These are phyloP conservation scores for Allium sativum DNA, from an alignment of 106 monocot genomes.

Conservation along the genomic window DNA sequence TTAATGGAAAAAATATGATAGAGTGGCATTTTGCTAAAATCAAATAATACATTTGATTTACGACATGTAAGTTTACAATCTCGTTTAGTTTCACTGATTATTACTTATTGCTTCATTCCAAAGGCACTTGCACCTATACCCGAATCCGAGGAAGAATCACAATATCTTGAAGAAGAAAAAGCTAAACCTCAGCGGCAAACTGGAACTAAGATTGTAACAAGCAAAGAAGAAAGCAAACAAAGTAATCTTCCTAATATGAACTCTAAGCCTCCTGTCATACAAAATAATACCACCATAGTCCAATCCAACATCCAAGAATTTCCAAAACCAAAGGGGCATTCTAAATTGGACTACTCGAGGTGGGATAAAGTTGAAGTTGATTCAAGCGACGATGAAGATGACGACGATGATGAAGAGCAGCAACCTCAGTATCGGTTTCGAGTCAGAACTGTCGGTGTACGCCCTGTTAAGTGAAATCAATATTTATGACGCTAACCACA, in stretches of 20 bases:
- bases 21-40: too few species aligned
- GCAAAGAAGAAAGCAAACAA: slow-evolving; percentile 5
- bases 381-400: slow-evolving; percentile 81
- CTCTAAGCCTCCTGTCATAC: slow-evolving; percentile 5
- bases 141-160: slow-evolving; percentile 70
- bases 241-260: slow-evolving; percentile 2
- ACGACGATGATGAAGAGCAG: slow-evolving; percentile 53
- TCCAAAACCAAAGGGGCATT: slow-evolving; percentile 87
- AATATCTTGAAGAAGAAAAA: slow-evolving; percentile 31
- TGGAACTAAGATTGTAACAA: not conserved
- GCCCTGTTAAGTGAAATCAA: slow-evolving; percentile 50
- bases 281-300: slow-evolving; percentile 2
- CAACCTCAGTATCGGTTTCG: slow-evolving; percentile 72
- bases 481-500: not conserved
- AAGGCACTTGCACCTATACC: slow-evolving; percentile 87
- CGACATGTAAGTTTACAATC: too few species aligned
- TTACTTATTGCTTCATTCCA: not conserved
- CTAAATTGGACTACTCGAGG: slow-evolving; percentile 77
- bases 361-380: slow-evolving; percentile 87
- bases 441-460: slow-evolving; percentile 66
- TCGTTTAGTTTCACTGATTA: not conserved
- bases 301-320: slow-evolving; percentile 55
- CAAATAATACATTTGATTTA: too few species aligned
- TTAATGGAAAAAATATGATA: too few species aligned
- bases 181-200: slow-evolving; percentile 6